Evolutionary conservation across 345 rosid species (phyloP).

Genomic region (Acer campestre): DNA sequence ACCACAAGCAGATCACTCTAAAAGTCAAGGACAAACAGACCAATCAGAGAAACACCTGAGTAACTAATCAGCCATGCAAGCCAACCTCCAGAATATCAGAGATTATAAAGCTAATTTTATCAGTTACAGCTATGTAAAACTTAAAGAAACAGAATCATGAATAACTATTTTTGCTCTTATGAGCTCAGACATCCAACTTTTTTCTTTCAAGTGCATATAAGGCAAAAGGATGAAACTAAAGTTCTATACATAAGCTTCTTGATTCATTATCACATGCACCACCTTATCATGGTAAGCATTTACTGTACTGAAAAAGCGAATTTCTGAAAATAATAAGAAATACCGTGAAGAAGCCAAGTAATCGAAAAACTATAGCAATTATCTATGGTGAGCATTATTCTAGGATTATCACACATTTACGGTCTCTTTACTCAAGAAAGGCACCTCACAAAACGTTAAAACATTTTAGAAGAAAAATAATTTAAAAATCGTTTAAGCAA

Average conservation of each 20-base stretch:
- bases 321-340: neutral
- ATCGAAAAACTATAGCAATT: neutral
- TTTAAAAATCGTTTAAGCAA: neutral
- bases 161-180: neutral
- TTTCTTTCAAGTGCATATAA: neutral
- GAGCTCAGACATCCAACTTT: neutral
- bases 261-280: neutral
- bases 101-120: neutral
- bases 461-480: neutral
- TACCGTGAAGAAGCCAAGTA: neutral
- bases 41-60: neutral
- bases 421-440: neutral
- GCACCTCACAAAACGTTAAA: neutral
- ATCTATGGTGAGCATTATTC: neutral
- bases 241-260: neutral
- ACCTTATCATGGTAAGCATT: neutral
- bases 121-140: neutral
- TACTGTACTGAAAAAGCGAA: neutral
- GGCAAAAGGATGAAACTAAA: neutral
- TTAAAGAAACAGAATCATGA: neutral
- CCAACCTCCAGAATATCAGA: neutral
- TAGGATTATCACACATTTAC: neutral
- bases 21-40: neutral
- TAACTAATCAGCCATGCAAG: neutral
- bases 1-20: neutral